These are phyloP conservation scores for Didymella sp. DNA, from an alignment of 2,329 filamentous ascomycete genomes.

Conservation along the genomic window DNA sequence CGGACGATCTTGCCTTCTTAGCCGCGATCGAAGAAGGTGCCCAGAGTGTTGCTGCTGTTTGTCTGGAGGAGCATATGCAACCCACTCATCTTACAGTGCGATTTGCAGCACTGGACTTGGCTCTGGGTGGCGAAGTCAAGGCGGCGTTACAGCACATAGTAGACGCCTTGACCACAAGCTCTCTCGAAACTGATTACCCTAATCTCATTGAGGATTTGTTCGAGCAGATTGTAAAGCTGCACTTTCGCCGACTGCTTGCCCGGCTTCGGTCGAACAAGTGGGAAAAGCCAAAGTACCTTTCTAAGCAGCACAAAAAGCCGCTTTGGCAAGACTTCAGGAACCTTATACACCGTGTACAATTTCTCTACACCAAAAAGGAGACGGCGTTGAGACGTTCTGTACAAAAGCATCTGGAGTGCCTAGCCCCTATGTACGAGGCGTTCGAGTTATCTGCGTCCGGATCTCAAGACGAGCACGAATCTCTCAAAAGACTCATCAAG, in stretches of 20 bases:
- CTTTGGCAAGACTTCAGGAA: constrained; percentile 13
- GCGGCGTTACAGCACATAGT: background rate
- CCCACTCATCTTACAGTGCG: constrained; percentile 2
- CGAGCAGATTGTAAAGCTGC: constrained; percentile 3
- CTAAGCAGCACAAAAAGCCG: constrained; percentile 16
- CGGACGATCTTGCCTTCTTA: constrained; percentile 14
- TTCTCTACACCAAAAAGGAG: constrained; percentile 14
- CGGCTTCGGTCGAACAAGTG: constrained; percentile 13
- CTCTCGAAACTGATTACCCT: background rate
- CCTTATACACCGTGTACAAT: constrained; percentile 9
- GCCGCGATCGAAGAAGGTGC: constrained; percentile 17
- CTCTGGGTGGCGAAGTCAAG: constrained; percentile 1
- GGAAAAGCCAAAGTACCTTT: constrained; percentile 16
- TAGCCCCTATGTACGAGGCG: constrained; percentile 3
- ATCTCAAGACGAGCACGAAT: background rate
- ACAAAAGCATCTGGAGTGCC: background rate
- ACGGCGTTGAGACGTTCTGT: background rate
- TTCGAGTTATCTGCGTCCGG: constrained; percentile 1
- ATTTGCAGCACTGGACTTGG: constrained; percentile 13
- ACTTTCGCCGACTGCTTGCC: constrained; percentile 14
- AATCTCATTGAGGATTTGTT: background rate
- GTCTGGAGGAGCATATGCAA: constrained; percentile 10
- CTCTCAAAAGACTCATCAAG: constrained; percentile 4
- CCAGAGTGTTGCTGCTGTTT: constrained; percentile 16
- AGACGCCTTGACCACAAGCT: background rate